These are phyloP conservation scores for Alternaria sp. DNA, from an alignment of 2,329 filamentous ascomycete species.

Conservation along the genomic window DNA sequence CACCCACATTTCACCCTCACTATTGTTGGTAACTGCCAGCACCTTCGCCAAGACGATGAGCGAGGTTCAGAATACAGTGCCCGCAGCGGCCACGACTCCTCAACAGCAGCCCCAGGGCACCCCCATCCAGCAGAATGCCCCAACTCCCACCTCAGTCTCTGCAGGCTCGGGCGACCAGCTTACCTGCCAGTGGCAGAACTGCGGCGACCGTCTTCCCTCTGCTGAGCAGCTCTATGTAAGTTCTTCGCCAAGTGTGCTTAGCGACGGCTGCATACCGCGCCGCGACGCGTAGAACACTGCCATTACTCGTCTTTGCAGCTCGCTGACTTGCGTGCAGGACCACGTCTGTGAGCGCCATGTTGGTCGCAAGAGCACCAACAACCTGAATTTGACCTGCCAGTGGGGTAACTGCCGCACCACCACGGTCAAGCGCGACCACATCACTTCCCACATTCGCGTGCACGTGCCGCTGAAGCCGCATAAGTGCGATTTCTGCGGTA, in stretches of 20 bases:
- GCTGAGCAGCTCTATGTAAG: conserved; percentile 69
- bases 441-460: conserved; percentile 97
- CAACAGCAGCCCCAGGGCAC: conserved; percentile 43
- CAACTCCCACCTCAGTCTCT: conserved; percentile 38
- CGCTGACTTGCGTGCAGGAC: conserved; percentile 65
- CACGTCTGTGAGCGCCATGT: conserved; percentile 99
- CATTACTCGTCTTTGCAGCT: neutral
- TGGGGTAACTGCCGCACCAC: conserved; percentile 97
- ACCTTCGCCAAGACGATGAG: conserved; percentile 22
- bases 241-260: conserved; percentile 6
- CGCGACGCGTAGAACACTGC: neutral
- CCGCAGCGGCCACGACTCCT: conserved; percentile 34
- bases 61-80: conserved; percentile 27
- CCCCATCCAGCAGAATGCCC: conserved; percentile 42
- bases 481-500: conserved; percentile 98
- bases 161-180: conserved; percentile 52
- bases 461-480: conserved; percentile 99
- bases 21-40: neutral
- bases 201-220: conserved; percentile 64
- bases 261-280: neutral
- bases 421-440: conserved; percentile 98
- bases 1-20: neutral
- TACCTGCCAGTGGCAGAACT: conserved; percentile 68
- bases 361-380: conserved; percentile 98
- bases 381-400: conserved; percentile 94